Evolutionary conservation across 2,329 filamentous ascomycete species (phyloP).

Genomic region (Zasmidium angulare): DNA sequence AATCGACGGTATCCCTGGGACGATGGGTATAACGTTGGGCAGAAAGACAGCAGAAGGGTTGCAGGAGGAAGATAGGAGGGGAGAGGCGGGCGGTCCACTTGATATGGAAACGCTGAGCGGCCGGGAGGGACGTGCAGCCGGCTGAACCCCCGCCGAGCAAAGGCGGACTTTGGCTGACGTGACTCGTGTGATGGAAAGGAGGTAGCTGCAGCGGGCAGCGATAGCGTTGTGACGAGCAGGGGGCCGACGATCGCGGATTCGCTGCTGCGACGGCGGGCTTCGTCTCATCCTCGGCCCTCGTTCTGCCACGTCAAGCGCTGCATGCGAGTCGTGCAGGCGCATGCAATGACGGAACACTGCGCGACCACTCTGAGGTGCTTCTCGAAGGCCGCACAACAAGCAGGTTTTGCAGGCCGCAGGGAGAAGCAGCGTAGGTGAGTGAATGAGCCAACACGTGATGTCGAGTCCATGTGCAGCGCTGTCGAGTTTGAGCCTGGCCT

Average conservation of each 20-base stretch:
- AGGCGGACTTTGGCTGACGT: slow-evolving; percentile 1
- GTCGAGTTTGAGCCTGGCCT: background rate
- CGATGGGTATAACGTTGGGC: slow-evolving; percentile 14
- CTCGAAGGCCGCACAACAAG: background rate
- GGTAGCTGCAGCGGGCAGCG: slow-evolving; percentile 3
- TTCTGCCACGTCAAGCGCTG: background rate
- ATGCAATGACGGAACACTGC: background rate
- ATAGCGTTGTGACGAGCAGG: slow-evolving; percentile 9
- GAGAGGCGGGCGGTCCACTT: slow-evolving; percentile 21
- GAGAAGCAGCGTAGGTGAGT: background rate
- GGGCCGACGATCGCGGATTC: slow-evolving; percentile 3
- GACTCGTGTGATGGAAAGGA: slow-evolving; percentile 9
- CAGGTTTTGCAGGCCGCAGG: background rate
- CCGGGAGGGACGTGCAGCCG: background rate
- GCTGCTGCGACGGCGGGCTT: background rate
- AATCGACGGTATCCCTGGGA: slow-evolving; percentile 1
- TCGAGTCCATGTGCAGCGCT: background rate
- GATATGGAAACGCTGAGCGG: slow-evolving; percentile 23
- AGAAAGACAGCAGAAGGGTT: slow-evolving; percentile 16
- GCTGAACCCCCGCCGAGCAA: background rate
- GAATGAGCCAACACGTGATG: background rate
- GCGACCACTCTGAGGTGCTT: background rate
- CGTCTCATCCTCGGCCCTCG: background rate
- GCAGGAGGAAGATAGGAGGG: slow-evolving; percentile 10
- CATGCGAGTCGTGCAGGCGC: background rate